Conservation (phyloP, 345 rosid genomes). For the Pugionium dolabratum region DNA sequence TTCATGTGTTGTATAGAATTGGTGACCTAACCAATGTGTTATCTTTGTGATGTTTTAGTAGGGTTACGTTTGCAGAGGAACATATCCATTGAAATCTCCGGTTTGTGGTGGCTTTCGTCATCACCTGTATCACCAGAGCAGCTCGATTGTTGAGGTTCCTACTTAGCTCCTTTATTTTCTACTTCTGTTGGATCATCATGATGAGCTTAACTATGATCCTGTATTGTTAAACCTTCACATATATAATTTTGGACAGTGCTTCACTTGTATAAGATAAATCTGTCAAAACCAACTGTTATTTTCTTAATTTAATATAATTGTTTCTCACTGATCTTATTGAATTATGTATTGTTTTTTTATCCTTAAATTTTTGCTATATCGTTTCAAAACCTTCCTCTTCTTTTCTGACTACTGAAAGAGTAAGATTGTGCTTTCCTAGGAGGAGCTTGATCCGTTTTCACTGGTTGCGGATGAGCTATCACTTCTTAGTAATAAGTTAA, state of each 20-base stretch:
- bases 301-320: too few relatives aligned
- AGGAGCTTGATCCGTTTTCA: slow-evolving; percentile 87
- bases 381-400: neutral
- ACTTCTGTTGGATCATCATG: neutral
- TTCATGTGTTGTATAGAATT: too few relatives aligned
- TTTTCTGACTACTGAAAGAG: slow-evolving; percentile 31
- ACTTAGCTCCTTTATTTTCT: neutral
- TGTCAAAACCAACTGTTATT: too few relatives aligned
- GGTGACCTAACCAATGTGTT: slow-evolving; percentile 38
- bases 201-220: slow-evolving; percentile 6
- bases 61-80: slow-evolving; percentile 64
- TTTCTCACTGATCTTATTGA: too few relatives aligned
- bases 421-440: slow-evolving; percentile 51
- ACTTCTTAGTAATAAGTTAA: slow-evolving; percentile 69
- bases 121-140: slow-evolving; percentile 70
- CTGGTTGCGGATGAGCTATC: slow-evolving; percentile 96
- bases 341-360: too few relatives aligned
- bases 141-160: slow-evolving; percentile 66
- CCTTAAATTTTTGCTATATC: too few relatives aligned
- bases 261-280: too few relatives aligned
- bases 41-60: slow-evolving; percentile 60
- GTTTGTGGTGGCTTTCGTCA: slow-evolving; percentile 44
- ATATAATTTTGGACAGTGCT: too few relatives aligned
- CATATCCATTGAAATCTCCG: slow-evolving; percentile 49
- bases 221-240: neutral